Evolutionary conservation across 345 rosid genomes (phyloP).

Genomic region (Populus nigra): DNA sequence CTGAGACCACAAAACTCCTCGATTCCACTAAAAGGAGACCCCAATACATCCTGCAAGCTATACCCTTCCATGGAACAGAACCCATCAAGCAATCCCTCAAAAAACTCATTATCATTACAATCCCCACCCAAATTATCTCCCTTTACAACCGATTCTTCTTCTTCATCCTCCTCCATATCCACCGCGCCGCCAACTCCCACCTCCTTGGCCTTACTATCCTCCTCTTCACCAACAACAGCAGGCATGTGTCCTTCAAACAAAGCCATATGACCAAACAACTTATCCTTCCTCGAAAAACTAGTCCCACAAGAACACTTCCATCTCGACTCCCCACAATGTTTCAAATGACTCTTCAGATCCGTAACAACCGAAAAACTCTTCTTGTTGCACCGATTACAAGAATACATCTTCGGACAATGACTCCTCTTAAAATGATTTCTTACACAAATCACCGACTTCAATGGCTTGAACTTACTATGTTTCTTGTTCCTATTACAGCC

Average conservation of each 20-base stretch:
- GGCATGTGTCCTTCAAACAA: conserved; percentile 84
- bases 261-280: conserved; percentile 69
- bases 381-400: conserved; percentile 55
- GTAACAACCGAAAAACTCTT: conserved; percentile 59
- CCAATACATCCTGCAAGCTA: conserved; percentile 40
- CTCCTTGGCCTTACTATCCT: conserved; percentile 6
- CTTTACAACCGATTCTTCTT: conserved; percentile 13
- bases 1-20: conserved; percentile 4
- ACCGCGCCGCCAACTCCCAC: not conserved
- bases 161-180: conserved; percentile 19
- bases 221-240: conserved; percentile 25
- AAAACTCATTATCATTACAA: conserved; percentile 23
- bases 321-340: conserved; percentile 59
- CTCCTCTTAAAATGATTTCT: conserved; percentile 77
- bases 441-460: conserved; percentile 63
- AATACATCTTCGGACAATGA: conserved; percentile 70
- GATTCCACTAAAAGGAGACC: conserved; percentile 17
- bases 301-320: conserved; percentile 75
- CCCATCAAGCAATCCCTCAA: conserved; percentile 47
- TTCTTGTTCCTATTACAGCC: conserved; percentile 61
- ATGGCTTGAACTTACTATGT: conserved; percentile 51
- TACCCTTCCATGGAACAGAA: conserved; percentile 40
- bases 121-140: conserved; percentile 8
- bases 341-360: conserved; percentile 65
- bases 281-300: conserved; percentile 66